Base-by-base conservation (phyloP, 2,329 filamentous ascomycete genomes). In the Triangularia setosa region DNA sequence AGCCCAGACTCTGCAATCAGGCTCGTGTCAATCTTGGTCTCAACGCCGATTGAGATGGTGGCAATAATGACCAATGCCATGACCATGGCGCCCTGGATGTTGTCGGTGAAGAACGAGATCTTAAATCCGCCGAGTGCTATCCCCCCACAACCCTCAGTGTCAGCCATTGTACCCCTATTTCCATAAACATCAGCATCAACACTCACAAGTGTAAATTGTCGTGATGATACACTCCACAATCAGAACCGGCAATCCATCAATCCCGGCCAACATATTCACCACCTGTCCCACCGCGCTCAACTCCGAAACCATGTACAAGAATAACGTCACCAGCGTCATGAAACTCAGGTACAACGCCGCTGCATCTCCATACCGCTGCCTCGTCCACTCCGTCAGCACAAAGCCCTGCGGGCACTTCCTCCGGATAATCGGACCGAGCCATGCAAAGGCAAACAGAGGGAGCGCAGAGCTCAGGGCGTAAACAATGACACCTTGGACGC, bases 251-350 rank as follows among this genome's bases (percentile, higher is more conserved):
- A 95, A 81, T 0, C 88, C 87, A 68, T 93, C 82, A 44, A 95
- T 80, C 1, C 90, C 90, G 0, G 91, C 93, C 70, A 95, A 77
- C 8, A 89, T 83, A 65, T 79, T 89, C 71, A 94, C 83, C 44
- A 94, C 91, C 75, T 94, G 91, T 60, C 92, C 90, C 27, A 95
- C 81, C 12, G 91, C 90, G 8, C 90, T 93, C 53, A 95, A 82
- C 79, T 95, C 91, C 21, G 90, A 87, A 25, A 94, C 87, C 91
- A 95, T 94, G 81, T 94, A 95, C 60, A 95, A 76, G 75, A 94
- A 95, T 71, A 95, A 83, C 1, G 91, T 94, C 58, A 93, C 87
- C 58, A 94, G 81, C 54, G 90, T 93, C 79, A 93, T 81, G 71
- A 90, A 83, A 75, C 90, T 92, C 67, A 95, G 81, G 73, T 91